Percentiles rank a stretch among this genome's conserved stretches.
Evolutionary conservation across 2,329 filamentous ascomycete genomes (phyloP).

Genomic region (Xylaria sp.): DNA sequence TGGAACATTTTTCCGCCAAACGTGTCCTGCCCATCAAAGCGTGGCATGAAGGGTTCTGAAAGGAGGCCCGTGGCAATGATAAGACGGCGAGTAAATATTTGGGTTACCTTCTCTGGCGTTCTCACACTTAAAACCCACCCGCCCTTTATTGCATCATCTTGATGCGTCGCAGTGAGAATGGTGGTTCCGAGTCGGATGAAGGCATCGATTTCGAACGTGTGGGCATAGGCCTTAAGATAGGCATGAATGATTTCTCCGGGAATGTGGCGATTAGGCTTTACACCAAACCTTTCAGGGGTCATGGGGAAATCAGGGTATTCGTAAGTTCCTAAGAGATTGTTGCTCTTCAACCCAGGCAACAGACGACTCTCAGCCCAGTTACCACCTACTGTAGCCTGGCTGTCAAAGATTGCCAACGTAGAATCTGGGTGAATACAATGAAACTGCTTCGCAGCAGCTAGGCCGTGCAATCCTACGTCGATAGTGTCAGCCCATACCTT

Average conservation of each 20-base stretch:
- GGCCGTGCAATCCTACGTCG: conserved; percentile 54
- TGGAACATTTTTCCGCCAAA: conserved; percentile 62
- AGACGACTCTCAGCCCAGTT: conserved; percentile 70
- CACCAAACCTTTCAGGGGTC: conserved; percentile 52
- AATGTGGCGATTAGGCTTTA: conserved; percentile 58
- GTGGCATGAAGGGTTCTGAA: conserved; percentile 58
- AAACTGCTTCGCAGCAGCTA: conserved; percentile 64
- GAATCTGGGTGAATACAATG: conserved; percentile 59
- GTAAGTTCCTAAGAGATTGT: conserved; percentile 74
- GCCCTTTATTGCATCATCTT: conserved; percentile 41
- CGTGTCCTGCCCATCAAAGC: conserved; percentile 49
- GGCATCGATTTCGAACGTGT: conserved; percentile 52
- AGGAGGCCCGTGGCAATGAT: conserved; percentile 65
- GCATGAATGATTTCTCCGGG: conserved; percentile 57
- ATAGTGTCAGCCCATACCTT: no score
- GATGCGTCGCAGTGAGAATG: conserved; percentile 54
- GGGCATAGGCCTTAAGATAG: conserved; percentile 60
- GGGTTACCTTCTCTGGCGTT: conserved; percentile 21
- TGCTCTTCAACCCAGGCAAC: conserved; percentile 71
- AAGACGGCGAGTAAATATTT: conserved; percentile 49
- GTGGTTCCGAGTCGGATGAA: conserved; percentile 53
- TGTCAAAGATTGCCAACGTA: conserved; percentile 61
- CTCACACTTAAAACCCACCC: conserved; percentile 37
- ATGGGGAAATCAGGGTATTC: conserved; percentile 77
- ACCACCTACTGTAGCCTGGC: conserved; percentile 62